Evolutionary conservation across 352 stramenopile species (phyloP), one percentile per base, ranked within the genome.

Genomic region (Globisporangium spinosum): DNA sequence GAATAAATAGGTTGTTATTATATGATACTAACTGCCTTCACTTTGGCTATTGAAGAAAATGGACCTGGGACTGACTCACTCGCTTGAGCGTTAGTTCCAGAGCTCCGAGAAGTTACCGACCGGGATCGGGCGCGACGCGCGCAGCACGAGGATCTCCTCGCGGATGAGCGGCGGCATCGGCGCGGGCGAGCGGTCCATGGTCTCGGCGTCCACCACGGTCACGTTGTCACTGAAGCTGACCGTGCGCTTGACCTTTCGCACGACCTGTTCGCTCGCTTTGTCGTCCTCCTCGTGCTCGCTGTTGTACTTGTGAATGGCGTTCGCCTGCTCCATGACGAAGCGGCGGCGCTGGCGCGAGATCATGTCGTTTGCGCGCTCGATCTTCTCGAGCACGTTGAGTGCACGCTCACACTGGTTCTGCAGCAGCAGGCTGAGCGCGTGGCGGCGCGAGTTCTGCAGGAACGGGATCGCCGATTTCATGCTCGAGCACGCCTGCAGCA

Each of bases 351-450:
- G 83, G 59, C 80, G 81, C 20, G 82, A 78, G 66, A 93, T 85
- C 64, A 90, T 90, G 60, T 91, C 83, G 70, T 89, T 91, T 45
- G 85, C 85, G 25, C 83, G 83, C 69, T 93, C 85, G 57, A 93
- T 87, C 75, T 93, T 93, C 69, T 93, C 85, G 15, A 93, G 76
- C 61, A 93, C 83, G 47, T 70, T 74, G 32, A 93, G 67, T 15
- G 85, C 85, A 57, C 85, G 85, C 57, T 91, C 79, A 78, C 83
- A 93, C 62, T 93, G 72, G 72, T 90, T 90, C 71, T 93, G 79
- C 2, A 85, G 64, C 40, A 87, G 79, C 67, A 93, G 75, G 40
- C 76, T 77, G 15, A 93, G 70, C 45, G 85, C 85, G 69, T 93
- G 83, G 62, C 81, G 80, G 32, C 85, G 83, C 58, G 85, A 90